A percentile compares a stretch with the other conserved stretches of the same genome.
Conservation (phyloP, 2,329 filamentous ascomycete species). For the Seiridium unicorne region DNA sequence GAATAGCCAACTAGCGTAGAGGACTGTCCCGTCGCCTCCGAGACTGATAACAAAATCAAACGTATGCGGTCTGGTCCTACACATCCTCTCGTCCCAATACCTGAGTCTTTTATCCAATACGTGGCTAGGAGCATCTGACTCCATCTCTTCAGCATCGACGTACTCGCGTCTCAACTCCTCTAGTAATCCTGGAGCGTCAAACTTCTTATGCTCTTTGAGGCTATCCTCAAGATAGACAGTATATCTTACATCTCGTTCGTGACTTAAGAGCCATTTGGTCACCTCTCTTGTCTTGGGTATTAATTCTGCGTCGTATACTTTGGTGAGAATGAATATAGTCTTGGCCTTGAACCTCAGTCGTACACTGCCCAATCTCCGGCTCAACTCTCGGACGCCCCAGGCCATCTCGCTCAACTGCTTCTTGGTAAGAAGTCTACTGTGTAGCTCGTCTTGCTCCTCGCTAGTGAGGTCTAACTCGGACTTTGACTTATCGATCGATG, state of each 20-base stretch:
- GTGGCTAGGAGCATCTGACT: constrained; percentile 30
- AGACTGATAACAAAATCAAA: constrained; percentile 94
- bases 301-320: constrained; percentile 82
- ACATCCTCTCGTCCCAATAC: constrained; percentile 83
- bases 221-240: constrained; percentile 82
- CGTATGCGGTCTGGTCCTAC: constrained; percentile 72
- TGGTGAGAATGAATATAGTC: constrained; percentile 85
- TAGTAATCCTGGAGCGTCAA: constrained; percentile 70
- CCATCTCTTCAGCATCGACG: constrained; percentile 30
- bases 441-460: constrained; percentile 31
- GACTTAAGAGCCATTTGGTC: constrained; percentile 75
- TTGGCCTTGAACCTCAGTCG: constrained; percentile 78
- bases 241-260: constrained; percentile 65
- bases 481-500: constrained; percentile 41
- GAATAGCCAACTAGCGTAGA: constrained; percentile 96
- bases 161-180: constrained; percentile 54
- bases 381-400: constrained; percentile 88
- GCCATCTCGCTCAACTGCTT: constrained; percentile 96
- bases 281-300: constrained; percentile 76
- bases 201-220: constrained; percentile 67
- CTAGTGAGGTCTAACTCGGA: constrained; percentile 38
- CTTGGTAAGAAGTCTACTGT: constrained; percentile 83
- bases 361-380: constrained; percentile 80
- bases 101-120: constrained; percentile 56
- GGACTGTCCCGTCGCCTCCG: constrained; percentile 92